A percentile compares a stretch with the other conserved stretches of the same genome.
Evolutionary conservation across 2,329 filamentous ascomycete species (phyloP).

Genomic region (Hymenoscyphus infarciens): DNA sequence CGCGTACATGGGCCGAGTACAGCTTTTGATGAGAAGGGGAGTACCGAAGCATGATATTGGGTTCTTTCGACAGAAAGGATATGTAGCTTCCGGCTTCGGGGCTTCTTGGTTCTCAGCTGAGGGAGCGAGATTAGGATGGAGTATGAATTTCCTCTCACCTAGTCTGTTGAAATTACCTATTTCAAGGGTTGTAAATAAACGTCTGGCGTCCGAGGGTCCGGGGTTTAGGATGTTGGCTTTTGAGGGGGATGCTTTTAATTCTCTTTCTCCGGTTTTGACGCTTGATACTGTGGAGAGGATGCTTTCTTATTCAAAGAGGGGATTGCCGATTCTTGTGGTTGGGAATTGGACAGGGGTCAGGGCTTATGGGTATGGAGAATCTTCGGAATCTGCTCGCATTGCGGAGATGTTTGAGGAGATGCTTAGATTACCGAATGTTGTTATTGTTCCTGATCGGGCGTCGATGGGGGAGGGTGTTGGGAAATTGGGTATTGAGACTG

Average conservation of each 20-base stretch:
- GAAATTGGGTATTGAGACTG: neutral
- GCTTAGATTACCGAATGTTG: constrained; percentile 3
- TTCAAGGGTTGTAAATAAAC: neutral
- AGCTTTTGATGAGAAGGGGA: constrained; percentile 1
- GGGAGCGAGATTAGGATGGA: constrained; percentile 6
- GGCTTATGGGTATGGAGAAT: constrained; percentile 8
- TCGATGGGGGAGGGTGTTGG: constrained; percentile 4
- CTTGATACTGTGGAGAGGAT: neutral
- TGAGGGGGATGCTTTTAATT: constrained; percentile 8
- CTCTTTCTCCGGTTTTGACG: neutral
- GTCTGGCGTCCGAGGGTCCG: constrained; percentile 6
- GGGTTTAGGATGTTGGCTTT: constrained; percentile 6
- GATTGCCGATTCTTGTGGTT: constrained; percentile 1
- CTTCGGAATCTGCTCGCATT: neutral
- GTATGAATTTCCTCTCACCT: constrained; percentile 7
- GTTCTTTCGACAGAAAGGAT: constrained; percentile 7
- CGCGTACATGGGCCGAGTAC: constrained; percentile 2
- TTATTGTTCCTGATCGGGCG: constrained; percentile 6
- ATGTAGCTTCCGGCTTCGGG: constrained; percentile 8
- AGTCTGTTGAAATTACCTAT: constrained; percentile 4
- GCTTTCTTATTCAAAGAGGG: neutral
- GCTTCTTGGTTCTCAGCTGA: constrained; percentile 4
- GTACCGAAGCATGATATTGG: constrained; percentile 8
- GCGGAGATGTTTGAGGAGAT: constrained; percentile 4
- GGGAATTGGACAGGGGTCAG: neutral